These are phyloP conservation scores for Pogostemon cablin DNA, from an alignment of 257 asterid genomes.

Conservation along the genomic window DNA sequence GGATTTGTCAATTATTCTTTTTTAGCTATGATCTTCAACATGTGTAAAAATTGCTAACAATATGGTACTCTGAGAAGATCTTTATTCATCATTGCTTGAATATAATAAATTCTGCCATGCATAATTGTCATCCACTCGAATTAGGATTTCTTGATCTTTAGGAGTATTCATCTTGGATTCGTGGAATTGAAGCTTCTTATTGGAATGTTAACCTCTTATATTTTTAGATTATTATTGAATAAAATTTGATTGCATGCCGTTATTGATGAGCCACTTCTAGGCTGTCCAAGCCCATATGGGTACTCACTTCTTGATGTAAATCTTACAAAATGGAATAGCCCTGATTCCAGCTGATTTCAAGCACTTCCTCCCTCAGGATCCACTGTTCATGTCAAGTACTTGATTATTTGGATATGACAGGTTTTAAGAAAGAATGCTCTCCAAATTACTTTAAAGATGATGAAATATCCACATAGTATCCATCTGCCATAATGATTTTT, in stretches of 20 bases:
- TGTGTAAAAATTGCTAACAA: neutral
- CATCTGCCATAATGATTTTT: constrained; percentile 14
- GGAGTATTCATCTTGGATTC: neutral
- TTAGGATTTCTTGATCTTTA: constrained; percentile 13
- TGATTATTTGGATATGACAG: no score
- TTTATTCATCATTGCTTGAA: constrained; percentile 13
- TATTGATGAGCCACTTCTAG: constrained; percentile 6
- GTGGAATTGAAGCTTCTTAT: neutral
- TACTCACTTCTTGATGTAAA: neutral
- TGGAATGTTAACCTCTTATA: neutral
- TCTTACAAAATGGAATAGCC: neutral
- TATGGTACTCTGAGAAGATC: constrained; percentile 3
- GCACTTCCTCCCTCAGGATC: constrained; percentile 8
- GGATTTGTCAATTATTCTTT: constrained; percentile 1
- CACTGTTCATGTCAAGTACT: neutral
- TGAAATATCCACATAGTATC: neutral
- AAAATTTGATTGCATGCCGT: neutral
- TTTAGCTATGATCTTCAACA: constrained; percentile 20
- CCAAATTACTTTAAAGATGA: neutral
- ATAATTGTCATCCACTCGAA: neutral
- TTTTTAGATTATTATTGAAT: constrained; percentile 9
- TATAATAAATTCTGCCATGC: neutral
- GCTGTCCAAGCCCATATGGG: constrained; percentile 2
- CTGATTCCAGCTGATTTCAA: constrained; percentile 8
- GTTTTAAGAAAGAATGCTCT: neutral